A percentile compares a stretch with the other conserved stretches of the same genome.
These are phyloP conservation scores for Avena eriantha DNA, from an alignment of 176 grass and related monocot species.

Conservation along the genomic window DNA sequence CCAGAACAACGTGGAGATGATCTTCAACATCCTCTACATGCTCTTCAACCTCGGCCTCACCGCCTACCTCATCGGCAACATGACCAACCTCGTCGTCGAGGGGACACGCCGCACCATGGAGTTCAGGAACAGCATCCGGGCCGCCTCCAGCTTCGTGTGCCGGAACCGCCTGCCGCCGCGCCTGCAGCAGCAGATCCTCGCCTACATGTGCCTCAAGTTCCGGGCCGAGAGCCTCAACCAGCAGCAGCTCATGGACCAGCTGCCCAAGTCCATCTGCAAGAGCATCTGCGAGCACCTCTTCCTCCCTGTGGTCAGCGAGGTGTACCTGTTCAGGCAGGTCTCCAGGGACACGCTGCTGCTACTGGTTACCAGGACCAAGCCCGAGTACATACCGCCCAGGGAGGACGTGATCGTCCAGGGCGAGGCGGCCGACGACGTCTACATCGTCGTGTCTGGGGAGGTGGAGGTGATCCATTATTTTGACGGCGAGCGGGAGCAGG, in stretches of 20 bases:
- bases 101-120: constrained; percentile 97
- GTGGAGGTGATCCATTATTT: constrained; percentile 61
- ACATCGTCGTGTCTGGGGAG: constrained; percentile 81
- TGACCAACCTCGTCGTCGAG: constrained; percentile 99
- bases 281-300: constrained; percentile 93
- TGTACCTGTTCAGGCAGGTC: constrained; percentile 87
- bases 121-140: constrained; percentile 88
- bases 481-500: constrained; percentile 48
- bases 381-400: constrained; percentile 87
- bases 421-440: constrained; percentile 86
- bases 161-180: constrained; percentile 77
- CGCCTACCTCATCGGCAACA: constrained; percentile 95
- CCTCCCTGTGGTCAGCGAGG: constrained; percentile 72
- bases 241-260: constrained; percentile 94
- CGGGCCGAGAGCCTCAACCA: constrained; percentile 94
- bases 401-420: constrained; percentile 94
- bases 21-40: constrained; percentile 99
- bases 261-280: constrained; percentile 96
- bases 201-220: constrained; percentile 96
- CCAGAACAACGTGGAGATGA: constrained; percentile 89
- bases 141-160: constrained; percentile 82
- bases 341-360: constrained; percentile 71
- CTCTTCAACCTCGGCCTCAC: constrained; percentile 95
- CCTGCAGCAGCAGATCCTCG: constrained; percentile 83
- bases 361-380: constrained; percentile 81